These are phyloP conservation scores for Cinnamomum micranthum DNA, from an alignment of 164 flowering plant species.

Conservation along the genomic window DNA sequence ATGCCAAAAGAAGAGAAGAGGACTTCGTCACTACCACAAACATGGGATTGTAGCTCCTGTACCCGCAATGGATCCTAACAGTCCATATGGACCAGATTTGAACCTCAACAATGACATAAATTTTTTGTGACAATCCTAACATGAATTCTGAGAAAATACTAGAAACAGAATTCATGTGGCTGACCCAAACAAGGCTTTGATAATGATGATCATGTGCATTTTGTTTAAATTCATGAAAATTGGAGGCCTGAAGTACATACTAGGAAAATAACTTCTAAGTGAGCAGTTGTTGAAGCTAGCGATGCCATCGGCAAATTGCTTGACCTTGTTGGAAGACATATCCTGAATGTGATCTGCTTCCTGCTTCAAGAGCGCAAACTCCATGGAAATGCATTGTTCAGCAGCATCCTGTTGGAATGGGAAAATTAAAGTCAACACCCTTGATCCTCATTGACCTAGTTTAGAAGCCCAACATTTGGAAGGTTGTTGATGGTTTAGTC, in stretches of 20 bases:
- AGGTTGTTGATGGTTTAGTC: not conserved
- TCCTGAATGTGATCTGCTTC: conserved; percentile 37
- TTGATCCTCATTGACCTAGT: not conserved
- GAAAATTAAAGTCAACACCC: not conserved
- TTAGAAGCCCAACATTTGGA: not conserved
- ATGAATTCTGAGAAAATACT: too few species aligned
- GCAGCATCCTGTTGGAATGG: conserved; percentile 62
- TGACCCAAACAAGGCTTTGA: too few species aligned
- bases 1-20: conserved; percentile 3
- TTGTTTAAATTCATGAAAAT: too few species aligned
- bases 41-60: not conserved
- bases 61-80: too few species aligned
- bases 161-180: too few species aligned
- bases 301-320: conserved; percentile 43
- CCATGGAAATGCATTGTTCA: conserved; percentile 63
- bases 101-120: too few species aligned
- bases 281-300: conserved; percentile 76
- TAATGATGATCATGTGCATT: too few species aligned
- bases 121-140: too few species aligned
- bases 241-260: conserved; percentile 24
- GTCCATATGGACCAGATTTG: too few species aligned
- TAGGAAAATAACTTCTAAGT: conserved; percentile 47
- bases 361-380: conserved; percentile 63
- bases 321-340: conserved; percentile 28
- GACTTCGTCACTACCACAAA: not conserved